phyloP scores from a whole-genome alignment of 1,139 yeast species.

The Chernovozyma aurita region DNA sequence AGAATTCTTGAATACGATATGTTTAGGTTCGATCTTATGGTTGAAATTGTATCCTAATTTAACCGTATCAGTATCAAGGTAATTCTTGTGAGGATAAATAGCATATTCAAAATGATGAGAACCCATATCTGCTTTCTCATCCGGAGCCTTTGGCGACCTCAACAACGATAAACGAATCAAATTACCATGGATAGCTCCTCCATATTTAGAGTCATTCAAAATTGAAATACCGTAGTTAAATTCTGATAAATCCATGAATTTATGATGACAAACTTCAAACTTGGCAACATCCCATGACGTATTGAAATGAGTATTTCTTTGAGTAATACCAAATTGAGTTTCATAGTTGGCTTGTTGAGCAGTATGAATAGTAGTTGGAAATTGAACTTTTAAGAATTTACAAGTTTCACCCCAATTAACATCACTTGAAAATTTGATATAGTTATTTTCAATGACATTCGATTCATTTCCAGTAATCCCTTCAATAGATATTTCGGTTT shows the following conservation, averaged over 20 bases:
- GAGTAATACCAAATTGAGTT: constrained; percentile 88
- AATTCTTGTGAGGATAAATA: constrained; percentile 73
- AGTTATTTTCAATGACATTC: constrained; percentile 32
- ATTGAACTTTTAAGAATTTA: constrained; percentile 88
- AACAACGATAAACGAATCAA: constrained; percentile 76
- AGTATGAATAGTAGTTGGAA: constrained; percentile 77
- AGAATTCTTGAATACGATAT: constrained; percentile 16
- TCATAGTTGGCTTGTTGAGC: constrained; percentile 77
- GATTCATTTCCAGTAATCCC: constrained; percentile 37
- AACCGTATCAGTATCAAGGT: constrained; percentile 60
- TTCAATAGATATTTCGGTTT: constrained; percentile 67
- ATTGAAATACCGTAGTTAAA: constrained; percentile 83
- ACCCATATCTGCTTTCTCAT: constrained; percentile 92
- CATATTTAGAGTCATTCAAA: constrained; percentile 82
- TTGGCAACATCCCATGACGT: constrained; percentile 96
- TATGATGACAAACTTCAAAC: constrained; percentile 93
- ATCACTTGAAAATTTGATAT: constrained; percentile 51
- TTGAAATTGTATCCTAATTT: constrained; percentile 78
- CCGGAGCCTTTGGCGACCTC: constrained; percentile 88
- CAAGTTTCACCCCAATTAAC: constrained; percentile 88
- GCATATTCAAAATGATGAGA: constrained; percentile 80
- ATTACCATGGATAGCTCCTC: constrained; percentile 88
- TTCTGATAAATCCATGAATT: constrained; percentile 89
- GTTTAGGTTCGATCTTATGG: constrained; percentile 36
- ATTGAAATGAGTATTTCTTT: constrained; percentile 89